Conservation (phyloP, 2,329 filamentous ascomycete genomes). For the Rosellinia necatrix region DNA sequence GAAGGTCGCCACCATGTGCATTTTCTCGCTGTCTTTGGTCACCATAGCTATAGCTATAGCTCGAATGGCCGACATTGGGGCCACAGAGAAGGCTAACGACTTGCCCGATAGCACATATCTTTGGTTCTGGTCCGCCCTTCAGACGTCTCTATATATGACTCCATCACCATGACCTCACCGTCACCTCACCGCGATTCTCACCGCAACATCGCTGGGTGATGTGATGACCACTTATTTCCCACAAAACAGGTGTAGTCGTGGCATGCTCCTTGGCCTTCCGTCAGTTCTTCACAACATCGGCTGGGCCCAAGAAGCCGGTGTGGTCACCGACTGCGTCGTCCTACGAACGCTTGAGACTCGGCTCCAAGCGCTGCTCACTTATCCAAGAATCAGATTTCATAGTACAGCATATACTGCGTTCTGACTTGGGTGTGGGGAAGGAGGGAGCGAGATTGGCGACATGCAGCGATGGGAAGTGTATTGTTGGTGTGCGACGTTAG, state of each 20-base stretch:
- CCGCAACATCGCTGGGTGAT: neutral
- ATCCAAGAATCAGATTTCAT: neutral
- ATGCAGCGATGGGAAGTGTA: no score
- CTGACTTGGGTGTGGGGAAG: neutral
- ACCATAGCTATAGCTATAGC: conserved; percentile 22
- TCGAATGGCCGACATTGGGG: neutral
- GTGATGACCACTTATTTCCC: neutral
- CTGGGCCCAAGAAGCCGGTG: neutral
- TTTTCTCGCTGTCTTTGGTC: conserved; percentile 22
- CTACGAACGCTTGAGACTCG: neutral
- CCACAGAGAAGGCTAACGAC: neutral
- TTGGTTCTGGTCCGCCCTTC: conserved; percentile 17
- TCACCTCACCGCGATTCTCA: no score
- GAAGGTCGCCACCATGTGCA: conserved; percentile 18
- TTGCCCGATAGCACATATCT: conserved; percentile 10
- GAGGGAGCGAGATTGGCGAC: no score
- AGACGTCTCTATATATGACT: conserved; percentile 14
- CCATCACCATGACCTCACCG: neutral
- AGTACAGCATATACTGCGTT: neutral
- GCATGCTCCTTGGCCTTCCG: conserved; percentile 21
- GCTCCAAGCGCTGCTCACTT: neutral
- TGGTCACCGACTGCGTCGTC: conserved; percentile 1
- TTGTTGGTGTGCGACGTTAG: no score
- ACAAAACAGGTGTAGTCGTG: conserved; percentile 17
- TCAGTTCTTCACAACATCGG: conserved; percentile 10